phyloP scores from a whole-genome alignment of 306 rosid species.

The Malus sylvestris region DNA sequence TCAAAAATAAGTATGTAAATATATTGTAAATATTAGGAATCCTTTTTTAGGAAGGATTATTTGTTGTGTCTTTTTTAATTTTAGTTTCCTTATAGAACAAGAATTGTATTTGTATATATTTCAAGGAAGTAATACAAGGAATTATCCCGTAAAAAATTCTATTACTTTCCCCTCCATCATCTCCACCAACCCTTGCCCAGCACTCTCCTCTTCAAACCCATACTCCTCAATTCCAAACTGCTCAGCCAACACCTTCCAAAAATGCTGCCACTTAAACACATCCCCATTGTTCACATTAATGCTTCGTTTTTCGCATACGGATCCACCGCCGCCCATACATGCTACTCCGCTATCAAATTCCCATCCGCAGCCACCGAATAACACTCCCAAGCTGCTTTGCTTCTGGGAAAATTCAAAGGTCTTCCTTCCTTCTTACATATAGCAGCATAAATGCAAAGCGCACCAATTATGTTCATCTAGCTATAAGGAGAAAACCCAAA shows the following conservation, averaged over 20 bases:
- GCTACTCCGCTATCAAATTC: slow-evolving; percentile 64
- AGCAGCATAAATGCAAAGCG: slow-evolving; percentile 44
- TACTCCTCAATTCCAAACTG: slow-evolving; percentile 53
- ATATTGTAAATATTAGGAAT: too few relatives aligned
- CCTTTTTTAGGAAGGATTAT: too few relatives aligned
- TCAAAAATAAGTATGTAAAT: too few relatives aligned
- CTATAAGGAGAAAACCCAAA: slow-evolving; percentile 66
- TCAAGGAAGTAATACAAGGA: too few relatives aligned
- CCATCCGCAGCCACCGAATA: slow-evolving; percentile 45
- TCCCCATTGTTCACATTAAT: too few relatives aligned
- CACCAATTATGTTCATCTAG: slow-evolving; percentile 43
- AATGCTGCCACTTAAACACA: too few relatives aligned
- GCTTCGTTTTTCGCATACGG: too few relatives aligned
- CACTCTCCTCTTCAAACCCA: slow-evolving; percentile 35
- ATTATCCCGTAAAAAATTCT: too few relatives aligned
- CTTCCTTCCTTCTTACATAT: slow-evolving; percentile 54
- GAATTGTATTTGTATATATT: too few relatives aligned
- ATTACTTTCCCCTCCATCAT: slow-evolving; percentile 40
- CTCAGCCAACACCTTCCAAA: slow-evolving; percentile 22
- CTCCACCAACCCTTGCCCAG: slow-evolving; percentile 23
- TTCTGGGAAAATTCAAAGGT: slow-evolving; percentile 53
- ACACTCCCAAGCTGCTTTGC: slow-evolving; percentile 36
- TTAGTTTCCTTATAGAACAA: too few relatives aligned
- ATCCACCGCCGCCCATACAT: too few relatives aligned
- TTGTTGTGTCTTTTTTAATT: too few relatives aligned